Evolutionary conservation across 2,329 filamentous ascomycete species (phyloP).

Genomic region (Bipolaris zeicola): DNA sequence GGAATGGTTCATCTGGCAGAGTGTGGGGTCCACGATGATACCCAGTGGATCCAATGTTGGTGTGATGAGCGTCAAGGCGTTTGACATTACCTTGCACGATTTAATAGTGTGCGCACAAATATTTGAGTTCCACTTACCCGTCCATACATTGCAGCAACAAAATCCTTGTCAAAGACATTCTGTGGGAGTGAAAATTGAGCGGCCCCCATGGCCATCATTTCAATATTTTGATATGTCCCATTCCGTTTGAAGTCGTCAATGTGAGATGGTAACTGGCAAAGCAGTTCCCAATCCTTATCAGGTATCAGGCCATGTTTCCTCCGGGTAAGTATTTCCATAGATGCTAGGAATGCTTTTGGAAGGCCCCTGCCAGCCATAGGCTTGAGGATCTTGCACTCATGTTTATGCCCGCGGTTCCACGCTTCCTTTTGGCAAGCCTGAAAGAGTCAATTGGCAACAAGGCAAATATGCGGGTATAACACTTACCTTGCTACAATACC

Average conservation of each 20-base stretch:
- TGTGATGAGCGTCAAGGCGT: constrained; percentile 63
- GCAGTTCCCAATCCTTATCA: constrained; percentile 50
- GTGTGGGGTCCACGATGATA: constrained; percentile 61
- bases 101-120: constrained; percentile 25
- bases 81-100: constrained; percentile 55
- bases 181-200: constrained; percentile 58
- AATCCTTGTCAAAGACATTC: constrained; percentile 48
- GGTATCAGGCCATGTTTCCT: constrained; percentile 47
- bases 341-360: constrained; percentile 61
- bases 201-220: constrained; percentile 60
- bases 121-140: constrained; percentile 41
- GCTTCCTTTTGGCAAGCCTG: constrained; percentile 64
- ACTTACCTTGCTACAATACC: constrained; percentile 65
- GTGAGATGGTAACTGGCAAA: constrained; percentile 56
- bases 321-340: constrained; percentile 60
- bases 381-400: constrained; percentile 62
- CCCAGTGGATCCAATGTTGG: constrained; percentile 63
- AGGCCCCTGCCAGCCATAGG: constrained; percentile 51
- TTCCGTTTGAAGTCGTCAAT: constrained; percentile 54
- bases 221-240: constrained; percentile 53
- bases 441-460: constrained; percentile 6
- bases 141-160: constrained; percentile 53
- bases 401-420: constrained; percentile 64
- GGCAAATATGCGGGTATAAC: not conserved
- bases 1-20: constrained; percentile 65